Evolutionary conservation across 768 basidiomycete species (phyloP).

Genomic region (Lyophyllum atratum): DNA sequence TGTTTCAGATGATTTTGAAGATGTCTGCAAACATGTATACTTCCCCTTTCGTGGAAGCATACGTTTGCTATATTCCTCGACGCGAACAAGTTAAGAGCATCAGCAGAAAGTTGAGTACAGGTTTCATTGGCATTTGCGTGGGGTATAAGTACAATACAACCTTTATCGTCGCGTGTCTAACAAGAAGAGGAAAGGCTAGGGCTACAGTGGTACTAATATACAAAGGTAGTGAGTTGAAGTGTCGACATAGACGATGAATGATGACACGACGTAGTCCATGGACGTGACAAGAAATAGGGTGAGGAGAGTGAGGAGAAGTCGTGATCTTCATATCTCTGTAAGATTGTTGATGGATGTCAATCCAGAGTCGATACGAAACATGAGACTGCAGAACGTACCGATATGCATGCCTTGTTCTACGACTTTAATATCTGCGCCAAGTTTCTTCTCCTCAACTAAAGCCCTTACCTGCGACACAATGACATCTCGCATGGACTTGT

Average conservation of each 20-base stretch:
- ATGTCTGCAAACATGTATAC: conserved; percentile 3
- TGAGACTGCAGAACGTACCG: conserved; percentile 46
- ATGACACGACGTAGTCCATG: neutral
- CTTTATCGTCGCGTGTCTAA: conserved; percentile 6
- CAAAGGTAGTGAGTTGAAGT: conserved; percentile 20
- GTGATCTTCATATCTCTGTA: conserved; percentile 36
- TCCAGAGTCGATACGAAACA: neutral
- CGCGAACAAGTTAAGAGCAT: neutral
- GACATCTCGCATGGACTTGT: conserved; percentile 57
- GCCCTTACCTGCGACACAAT: conserved; percentile 75
- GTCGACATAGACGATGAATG: neutral
- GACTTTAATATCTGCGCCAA: conserved; percentile 72
- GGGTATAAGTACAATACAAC: conserved; percentile 3
- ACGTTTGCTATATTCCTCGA: neutral
- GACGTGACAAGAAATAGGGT: neutral
- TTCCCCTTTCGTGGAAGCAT: conserved; percentile 1
- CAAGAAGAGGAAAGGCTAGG: conserved; percentile 28
- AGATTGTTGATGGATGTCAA: neutral
- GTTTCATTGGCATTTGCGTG: too few relatives aligned
- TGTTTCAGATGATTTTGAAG: conserved; percentile 20
- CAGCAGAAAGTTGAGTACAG: neutral
- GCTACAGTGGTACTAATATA: conserved; percentile 41
- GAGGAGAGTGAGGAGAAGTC: too few relatives aligned
- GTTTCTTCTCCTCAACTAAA: conserved; percentile 56
- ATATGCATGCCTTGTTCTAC: conserved; percentile 84